These are phyloP conservation scores for Coemansia sp. DNA, from an alignment of 192 early-diverging fungal genomes.

Conservation along the genomic window DNA sequence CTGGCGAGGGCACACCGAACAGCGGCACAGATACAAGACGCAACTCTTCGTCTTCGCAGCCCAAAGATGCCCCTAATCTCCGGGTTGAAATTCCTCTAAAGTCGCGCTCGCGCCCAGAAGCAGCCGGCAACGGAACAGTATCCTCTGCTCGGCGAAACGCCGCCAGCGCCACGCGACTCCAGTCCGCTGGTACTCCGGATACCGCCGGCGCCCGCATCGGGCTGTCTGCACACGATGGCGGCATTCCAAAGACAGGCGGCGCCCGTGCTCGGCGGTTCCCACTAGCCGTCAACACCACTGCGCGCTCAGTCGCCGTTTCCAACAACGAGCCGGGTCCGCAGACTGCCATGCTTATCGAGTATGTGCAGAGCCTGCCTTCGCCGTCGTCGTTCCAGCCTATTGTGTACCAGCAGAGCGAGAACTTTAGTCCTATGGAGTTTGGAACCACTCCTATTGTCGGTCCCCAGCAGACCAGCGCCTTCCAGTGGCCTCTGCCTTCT, in stretches of 20 bases:
- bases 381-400: slow-evolving; percentile 74
- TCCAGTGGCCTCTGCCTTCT: slow-evolving; percentile 65
- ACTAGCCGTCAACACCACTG: slow-evolving; percentile 43
- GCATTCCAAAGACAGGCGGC: not conserved
- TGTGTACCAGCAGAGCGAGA: slow-evolving; percentile 67
- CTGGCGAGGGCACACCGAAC: not conserved
- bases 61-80: slow-evolving; percentile 21
- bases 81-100: slow-evolving; percentile 38
- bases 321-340: slow-evolving; percentile 63
- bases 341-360: slow-evolving; percentile 61
- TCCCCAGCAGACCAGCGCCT: slow-evolving; percentile 56
- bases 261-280: slow-evolving; percentile 37
- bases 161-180: slow-evolving; percentile 11
- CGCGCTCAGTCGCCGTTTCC: slow-evolving; percentile 17
- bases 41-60: slow-evolving; percentile 11
- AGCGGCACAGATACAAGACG: not conserved
- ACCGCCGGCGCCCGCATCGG: slow-evolving; percentile 9
- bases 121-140: not conserved
- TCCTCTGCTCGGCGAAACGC: slow-evolving; percentile 12
- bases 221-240: slow-evolving; percentile 5
- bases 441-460: slow-evolving; percentile 68
- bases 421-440: slow-evolving; percentile 77
- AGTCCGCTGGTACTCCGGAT: slow-evolving; percentile 22
- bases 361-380: slow-evolving; percentile 67
- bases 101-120: slow-evolving; percentile 18